Evolutionary conservation across 345 rosid species (phyloP).

Genomic region (Gossypium mustelinum): DNA sequence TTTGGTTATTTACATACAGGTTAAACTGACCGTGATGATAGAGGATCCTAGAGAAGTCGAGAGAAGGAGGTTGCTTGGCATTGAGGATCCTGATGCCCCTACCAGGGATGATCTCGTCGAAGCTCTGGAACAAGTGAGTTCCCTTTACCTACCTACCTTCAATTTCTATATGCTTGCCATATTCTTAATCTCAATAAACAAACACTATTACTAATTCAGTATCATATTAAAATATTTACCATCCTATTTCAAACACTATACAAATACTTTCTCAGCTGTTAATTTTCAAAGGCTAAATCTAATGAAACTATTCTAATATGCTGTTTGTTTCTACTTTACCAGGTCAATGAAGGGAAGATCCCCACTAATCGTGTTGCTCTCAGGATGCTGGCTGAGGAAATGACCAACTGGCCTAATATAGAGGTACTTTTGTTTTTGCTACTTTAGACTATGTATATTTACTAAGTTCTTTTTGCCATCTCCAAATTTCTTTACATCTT

Average conservation of each 20-base stretch:
- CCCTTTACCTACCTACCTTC: not conserved
- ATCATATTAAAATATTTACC: not conserved
- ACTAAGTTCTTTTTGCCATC: not conserved
- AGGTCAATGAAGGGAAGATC: constrained; percentile 83
- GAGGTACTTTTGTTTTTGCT: constrained; percentile 47
- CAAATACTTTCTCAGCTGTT: not conserved
- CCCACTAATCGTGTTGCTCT: constrained; percentile 71
- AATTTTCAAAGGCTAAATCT: not conserved
- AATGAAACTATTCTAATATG: not conserved
- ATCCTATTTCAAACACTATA: not conserved
- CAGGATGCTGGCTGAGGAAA: constrained; percentile 74
- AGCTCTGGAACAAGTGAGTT: constrained; percentile 60
- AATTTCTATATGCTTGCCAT: not conserved
- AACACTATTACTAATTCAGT: not conserved
- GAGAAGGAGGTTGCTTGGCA: constrained; percentile 78
- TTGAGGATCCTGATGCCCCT: constrained; percentile 69
- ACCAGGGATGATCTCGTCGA: constrained; percentile 83
- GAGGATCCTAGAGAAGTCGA: constrained; percentile 94
- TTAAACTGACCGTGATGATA: constrained; percentile 72
- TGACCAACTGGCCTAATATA: constrained; percentile 84
- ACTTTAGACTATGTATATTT: not conserved
- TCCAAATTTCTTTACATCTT: not conserved
- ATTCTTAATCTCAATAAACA: not conserved
- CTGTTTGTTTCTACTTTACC: constrained; percentile 17
- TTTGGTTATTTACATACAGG: constrained; percentile 32